Percentiles rank a stretch among this genome's conserved stretches.
These are phyloP conservation scores for Xylariaceae sp. DNA, from an alignment of 2,329 filamentous ascomycete species.

Conservation along the genomic window DNA sequence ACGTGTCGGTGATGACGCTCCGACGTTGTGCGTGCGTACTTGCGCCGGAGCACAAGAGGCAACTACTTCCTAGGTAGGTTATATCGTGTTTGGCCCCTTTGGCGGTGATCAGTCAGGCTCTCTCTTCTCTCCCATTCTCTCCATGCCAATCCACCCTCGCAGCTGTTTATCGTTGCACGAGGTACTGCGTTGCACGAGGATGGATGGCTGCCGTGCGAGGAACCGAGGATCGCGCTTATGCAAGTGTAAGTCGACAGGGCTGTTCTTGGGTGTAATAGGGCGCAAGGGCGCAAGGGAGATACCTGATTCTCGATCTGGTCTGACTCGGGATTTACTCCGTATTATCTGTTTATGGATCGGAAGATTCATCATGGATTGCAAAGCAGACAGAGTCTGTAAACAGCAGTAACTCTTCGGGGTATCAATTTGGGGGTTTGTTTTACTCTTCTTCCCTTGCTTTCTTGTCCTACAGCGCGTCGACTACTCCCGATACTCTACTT, in stretches of 20 bases:
- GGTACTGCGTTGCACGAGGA: slow-evolving; percentile 5
- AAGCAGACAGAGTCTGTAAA: slow-evolving; percentile 8
- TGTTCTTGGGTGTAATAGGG: background rate
- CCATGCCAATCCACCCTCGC: background rate
- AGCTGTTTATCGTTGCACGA: background rate
- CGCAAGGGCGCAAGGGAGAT: too few relatives aligned
- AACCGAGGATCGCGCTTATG: slow-evolving; percentile 20
- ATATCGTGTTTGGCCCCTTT: background rate
- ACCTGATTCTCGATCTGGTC: too few relatives aligned
- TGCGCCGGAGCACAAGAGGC: too few relatives aligned
- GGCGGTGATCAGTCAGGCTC: background rate
- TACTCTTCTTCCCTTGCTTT: too few relatives aligned
- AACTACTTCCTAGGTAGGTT: background rate
- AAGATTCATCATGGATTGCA: background rate
- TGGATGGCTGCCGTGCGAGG: slow-evolving; percentile 6
- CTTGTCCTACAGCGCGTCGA: slow-evolving; percentile 10
- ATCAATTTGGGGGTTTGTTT: too few relatives aligned
- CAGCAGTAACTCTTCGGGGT: slow-evolving; percentile 10
- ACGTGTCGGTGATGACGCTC: slow-evolving; percentile 10
- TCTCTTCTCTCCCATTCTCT: background rate
- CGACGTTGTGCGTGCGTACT: slow-evolving; percentile 4
- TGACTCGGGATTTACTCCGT: too few relatives aligned
- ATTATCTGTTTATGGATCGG: too few relatives aligned
- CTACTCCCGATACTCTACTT: slow-evolving; percentile 2
- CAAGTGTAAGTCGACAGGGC: slow-evolving; percentile 10